Percentiles rank a stretch among this genome's conserved stretches.
These are phyloP conservation scores for Pseudogymnoascus verrucosus DNA, from an alignment of 2,329 filamentous ascomycete species.

Conservation along the genomic window DNA sequence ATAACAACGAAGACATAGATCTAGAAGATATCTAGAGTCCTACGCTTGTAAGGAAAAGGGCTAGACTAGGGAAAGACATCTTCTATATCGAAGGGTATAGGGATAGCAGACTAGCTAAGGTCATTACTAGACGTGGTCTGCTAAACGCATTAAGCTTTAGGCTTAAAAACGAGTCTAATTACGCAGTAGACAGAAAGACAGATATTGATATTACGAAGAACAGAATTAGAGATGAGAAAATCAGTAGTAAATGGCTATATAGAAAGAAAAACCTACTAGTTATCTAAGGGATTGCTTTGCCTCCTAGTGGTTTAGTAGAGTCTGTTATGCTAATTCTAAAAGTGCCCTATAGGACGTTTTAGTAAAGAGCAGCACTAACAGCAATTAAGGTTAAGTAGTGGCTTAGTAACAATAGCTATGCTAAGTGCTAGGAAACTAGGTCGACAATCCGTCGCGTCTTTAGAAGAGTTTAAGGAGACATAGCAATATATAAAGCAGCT, in stretches of 20 bases:
- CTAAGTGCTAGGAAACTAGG: neutral
- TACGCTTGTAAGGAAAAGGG: neutral
- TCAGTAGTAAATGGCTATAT: neutral
- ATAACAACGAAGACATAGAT: neutral
- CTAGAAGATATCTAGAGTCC: neutral
- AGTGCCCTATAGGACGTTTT: neutral
- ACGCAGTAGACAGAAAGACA: neutral
- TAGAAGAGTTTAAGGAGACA: neutral
- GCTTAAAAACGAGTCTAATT: neutral
- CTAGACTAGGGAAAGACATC: neutral
- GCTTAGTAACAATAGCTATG: neutral
- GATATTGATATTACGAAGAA: neutral
- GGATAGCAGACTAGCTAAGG: neutral
- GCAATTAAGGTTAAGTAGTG: neutral
- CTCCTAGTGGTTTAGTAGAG: neutral
- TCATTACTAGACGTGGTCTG: neutral
- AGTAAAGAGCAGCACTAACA: neutral
- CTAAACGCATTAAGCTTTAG: neutral
- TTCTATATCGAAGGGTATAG: neutral
- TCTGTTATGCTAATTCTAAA: neutral
- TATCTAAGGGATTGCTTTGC: neutral
- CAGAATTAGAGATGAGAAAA: neutral
- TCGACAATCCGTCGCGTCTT: neutral
- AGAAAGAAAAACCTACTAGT: neutral
- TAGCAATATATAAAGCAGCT: neutral